Conservation (phyloP, 176 grass and related monocot genomes). For the Oryza nivara region DNA sequence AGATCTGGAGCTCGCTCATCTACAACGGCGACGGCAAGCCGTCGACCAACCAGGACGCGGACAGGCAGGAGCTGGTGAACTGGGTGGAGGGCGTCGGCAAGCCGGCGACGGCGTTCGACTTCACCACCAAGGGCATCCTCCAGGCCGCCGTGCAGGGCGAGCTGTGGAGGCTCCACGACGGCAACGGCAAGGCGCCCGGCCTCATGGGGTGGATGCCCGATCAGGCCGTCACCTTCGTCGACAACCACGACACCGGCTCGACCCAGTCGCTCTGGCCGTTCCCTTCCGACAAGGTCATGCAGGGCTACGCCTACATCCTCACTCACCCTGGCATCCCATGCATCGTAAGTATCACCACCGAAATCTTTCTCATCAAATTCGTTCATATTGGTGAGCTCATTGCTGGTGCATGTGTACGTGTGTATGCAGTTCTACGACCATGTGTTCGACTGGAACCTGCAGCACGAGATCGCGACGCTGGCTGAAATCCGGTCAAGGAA, state of each 20-base stretch:
- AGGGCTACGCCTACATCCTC: conserved; percentile 71
- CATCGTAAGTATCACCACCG: conserved; percentile 48
- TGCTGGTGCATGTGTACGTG: background rate
- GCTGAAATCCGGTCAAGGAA: conserved; percentile 36
- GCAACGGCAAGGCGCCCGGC: conserved; percentile 54
- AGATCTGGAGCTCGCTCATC: conserved; percentile 48
- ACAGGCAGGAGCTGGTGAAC: conserved; percentile 53
- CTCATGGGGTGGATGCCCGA: conserved; percentile 72
- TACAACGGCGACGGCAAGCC: conserved; percentile 49
- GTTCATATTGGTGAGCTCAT: too few relatives aligned
- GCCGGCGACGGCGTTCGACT: conserved; percentile 49
- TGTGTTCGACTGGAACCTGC: conserved; percentile 53
- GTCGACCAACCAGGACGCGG: conserved; percentile 21
- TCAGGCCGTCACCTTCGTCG: conserved; percentile 67
- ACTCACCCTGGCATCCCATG: conserved; percentile 65
- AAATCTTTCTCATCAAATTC: background rate
- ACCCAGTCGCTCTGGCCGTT: conserved; percentile 67
- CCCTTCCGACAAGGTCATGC: conserved; percentile 70
- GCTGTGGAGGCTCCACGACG: conserved; percentile 50
- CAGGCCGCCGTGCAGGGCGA: conserved; percentile 47
- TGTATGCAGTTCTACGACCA: conserved; percentile 58
- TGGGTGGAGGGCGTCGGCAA: conserved; percentile 38
- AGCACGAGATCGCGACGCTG: conserved; percentile 26
- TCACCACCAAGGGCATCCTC: conserved; percentile 58
- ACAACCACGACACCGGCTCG: conserved; percentile 75